These are phyloP conservation scores for Plasmodium gaboni DNA, from an alignment of 169 alveolate genomes.

Conservation along the genomic window DNA sequence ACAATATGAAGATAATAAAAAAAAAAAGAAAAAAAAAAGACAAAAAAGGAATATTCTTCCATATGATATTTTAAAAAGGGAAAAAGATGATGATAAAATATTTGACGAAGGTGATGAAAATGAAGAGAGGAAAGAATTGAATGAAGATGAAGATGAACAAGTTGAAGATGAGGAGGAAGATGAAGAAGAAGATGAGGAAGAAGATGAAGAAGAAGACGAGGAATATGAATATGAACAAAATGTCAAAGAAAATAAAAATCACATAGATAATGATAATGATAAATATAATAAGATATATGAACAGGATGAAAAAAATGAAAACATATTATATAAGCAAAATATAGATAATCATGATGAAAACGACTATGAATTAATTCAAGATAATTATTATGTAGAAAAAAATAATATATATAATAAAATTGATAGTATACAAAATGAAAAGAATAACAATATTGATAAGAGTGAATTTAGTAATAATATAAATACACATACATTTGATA, in stretches of 20 bases:
- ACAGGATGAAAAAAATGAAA: slow-evolving; percentile 1
- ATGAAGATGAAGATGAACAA: slow-evolving; percentile 32
- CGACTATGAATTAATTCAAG: not conserved
- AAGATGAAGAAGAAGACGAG: not conserved
- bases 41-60: not conserved
- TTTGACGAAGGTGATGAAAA: slow-evolving; percentile 63
- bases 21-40: slow-evolving; percentile 35
- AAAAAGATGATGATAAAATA: slow-evolving; percentile 49
- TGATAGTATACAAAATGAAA: not conserved
- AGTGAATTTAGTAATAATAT: not conserved
- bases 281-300: not conserved
- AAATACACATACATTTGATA: not conserved
- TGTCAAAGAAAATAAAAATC: not conserved
- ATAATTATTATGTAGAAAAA: slow-evolving; percentile 7
- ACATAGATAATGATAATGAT: not conserved
- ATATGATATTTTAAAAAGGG: slow-evolving; percentile 14
- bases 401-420: not conserved
- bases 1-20: slow-evolving; percentile 4
- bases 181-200: slow-evolving; percentile 18
- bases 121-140: slow-evolving; percentile 9
- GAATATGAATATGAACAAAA: not conserved
- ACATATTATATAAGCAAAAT: not conserved
- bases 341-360: not conserved
- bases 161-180: slow-evolving; percentile 37
- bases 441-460: not conserved